A percentile compares a stretch with the other conserved stretches of the same genome.
These are phyloP conservation scores for Gaultheria prostrata DNA, from an alignment of 148 eudicot genomes.

Conservation along the genomic window DNA sequence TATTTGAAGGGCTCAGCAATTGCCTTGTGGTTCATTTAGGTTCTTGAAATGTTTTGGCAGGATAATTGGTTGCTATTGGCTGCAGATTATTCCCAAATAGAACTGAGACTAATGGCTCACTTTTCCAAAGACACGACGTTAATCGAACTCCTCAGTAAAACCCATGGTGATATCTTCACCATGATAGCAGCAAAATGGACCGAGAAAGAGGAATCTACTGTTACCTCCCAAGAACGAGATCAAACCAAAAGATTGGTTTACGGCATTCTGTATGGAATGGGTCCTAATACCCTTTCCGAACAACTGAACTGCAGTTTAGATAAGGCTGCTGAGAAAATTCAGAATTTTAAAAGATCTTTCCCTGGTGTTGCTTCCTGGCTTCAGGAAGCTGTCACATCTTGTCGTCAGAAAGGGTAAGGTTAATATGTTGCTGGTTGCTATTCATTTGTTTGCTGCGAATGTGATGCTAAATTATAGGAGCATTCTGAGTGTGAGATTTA, in stretches of 20 bases:
- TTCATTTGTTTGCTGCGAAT: background rate
- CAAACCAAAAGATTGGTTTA: conserved; percentile 89
- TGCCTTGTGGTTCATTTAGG: conserved; percentile 4
- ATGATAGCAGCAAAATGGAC: conserved; percentile 96
- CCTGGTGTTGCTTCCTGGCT: conserved; percentile 97
- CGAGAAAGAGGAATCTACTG: conserved; percentile 53
- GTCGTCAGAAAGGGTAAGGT: conserved; percentile 77
- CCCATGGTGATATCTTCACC: conserved; percentile 72
- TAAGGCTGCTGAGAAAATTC: conserved; percentile 76
- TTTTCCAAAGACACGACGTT: conserved; percentile 79
- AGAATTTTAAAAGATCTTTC: conserved; percentile 73
- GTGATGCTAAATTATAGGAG: background rate
- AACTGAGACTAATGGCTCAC: conserved; percentile 94
- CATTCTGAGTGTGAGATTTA: background rate
- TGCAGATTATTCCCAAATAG: conserved; percentile 99
- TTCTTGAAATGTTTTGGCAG: conserved; percentile 41
- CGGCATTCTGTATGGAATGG: conserved; percentile 98
- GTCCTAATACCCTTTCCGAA: conserved; percentile 77
- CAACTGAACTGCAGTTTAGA: conserved; percentile 79
- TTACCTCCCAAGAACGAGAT: conserved; percentile 78
- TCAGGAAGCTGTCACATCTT: conserved; percentile 72
- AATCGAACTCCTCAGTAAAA: conserved; percentile 69
- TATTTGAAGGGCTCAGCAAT: background rate
- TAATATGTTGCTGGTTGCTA: background rate
- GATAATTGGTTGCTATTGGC: conserved; percentile 84